Base-by-base conservation (phyloP, 495 filamentous ascomycete species). In the Penicillium herquei region DNA sequence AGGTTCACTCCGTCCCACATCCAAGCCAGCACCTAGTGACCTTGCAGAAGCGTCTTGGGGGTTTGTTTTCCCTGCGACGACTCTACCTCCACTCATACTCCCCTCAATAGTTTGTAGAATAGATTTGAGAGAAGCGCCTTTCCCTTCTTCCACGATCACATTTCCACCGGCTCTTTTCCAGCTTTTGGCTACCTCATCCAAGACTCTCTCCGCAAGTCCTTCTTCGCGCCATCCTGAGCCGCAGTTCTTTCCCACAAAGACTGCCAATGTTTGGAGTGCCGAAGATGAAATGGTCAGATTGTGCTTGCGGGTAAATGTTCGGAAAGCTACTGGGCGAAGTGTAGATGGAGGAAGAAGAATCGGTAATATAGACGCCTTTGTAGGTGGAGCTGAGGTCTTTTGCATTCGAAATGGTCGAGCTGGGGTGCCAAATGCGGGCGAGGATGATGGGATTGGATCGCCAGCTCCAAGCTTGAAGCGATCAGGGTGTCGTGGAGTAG, bases 301-400 rank as follows among this genome's bases (percentile, higher is more conserved):
- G 71, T 98, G 91, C 64, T 98, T 98, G 73, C 96, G 96, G 7
- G 94, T 98, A 60, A 98, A 95, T 0, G 90, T 93, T 39, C 94
- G 87, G 68, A 98, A 98, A 39, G 94, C 94, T 34, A 97, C 78
- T 6, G 94, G 95, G 59, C 94, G 84, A 34, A 98, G 78, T 0
- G 90, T 93, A 18, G 89, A 84, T 3, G 91, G 88, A 14, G 92
- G 92, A 32, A 98, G 87, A 34, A 93, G 70, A 51, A 98, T 91
- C 11, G 94, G 90, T 6, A 98, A 78, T 47, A 96, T 86, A 16
- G 89, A 90, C 0, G 88, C 82, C 60, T 89, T 88, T 12, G 78
- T 69, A 56, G 69, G 70, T 56, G 73, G 81, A 60, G 69, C 79
- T 57, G 69, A 69, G 17, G 61, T 56, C 39, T 74, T 78, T 6